Base-by-base conservation (phyloP, 75 land plant species). In the Ceratopteris richardii region DNA sequence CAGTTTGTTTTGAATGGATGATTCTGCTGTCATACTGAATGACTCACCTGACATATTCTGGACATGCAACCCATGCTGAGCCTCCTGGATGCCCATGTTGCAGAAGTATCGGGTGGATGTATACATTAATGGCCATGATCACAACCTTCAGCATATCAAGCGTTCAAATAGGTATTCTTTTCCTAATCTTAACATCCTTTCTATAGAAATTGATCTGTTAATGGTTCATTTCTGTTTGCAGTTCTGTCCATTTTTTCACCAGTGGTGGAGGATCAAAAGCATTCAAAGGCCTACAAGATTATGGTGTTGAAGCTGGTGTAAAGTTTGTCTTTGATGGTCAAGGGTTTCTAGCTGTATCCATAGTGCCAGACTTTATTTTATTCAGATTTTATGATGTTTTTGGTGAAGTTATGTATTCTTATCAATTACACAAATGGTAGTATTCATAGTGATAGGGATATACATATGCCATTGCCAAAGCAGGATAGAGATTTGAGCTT, bases 101-200 rank as follows among this genome's bases (percentile, higher is more conserved):
- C 18, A 90, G 96, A 73, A 51, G 0, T 53, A 82, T 42, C 60
- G 65, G 20, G 95, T 92, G 6, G 89, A 88, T 62, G 52, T 80
- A 2, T 94, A 94, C 73, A 72, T 94, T 14, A 94, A 94, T 48
- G 96, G 98, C 1, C 98, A 94, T 62, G 98, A 94, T 50, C 98
- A 94, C 70, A 90, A 96, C 64, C 77, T 94, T 42, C 80, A 89
- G 44, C 82, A 81, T 59, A 94, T 94, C 16, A 83, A 75, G 42
- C 82, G 79, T 50, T 33, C 20, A 0, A 66, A 74, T 62, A 83
- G 95, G 98, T 92, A 33, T 33, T 56, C 6, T 29, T 28, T 18
- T 54, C 33, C 9, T 6, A 17, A 12, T 12, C 12, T 12, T 12
- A 17, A 12, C 44, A n/a, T 5, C 19, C 43, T 22, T 36, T 39